Conservation (phyloP, 495 filamentous ascomycete species). For the Xylaria nigripes region DNA sequence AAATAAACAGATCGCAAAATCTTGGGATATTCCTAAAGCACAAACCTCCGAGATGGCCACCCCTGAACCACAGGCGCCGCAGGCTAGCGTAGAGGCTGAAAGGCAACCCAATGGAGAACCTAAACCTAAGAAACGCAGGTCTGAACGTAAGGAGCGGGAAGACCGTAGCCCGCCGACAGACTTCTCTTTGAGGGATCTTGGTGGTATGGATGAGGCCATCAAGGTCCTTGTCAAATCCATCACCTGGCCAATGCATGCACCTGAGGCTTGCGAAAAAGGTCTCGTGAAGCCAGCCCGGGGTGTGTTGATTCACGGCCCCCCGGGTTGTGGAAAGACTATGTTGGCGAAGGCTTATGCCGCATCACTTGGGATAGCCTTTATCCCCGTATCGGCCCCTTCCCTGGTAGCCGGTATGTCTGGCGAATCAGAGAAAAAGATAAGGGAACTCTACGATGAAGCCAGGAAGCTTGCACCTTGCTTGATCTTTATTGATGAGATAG, state of each 20-base stretch:
- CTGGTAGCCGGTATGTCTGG: conserved; percentile 92
- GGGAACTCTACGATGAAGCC: conserved; percentile 86
- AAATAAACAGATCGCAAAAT: conserved; percentile 60
- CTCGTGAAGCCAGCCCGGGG: conserved; percentile 76
- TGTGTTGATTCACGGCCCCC: conserved; percentile 84
- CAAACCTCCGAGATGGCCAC: conserved; percentile 11
- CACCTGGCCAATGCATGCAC: conserved; percentile 64
- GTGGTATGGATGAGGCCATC: conserved; percentile 75
- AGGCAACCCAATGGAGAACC: conserved; percentile 61
- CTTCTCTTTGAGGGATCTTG: conserved; percentile 70
- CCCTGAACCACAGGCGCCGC: neutral
- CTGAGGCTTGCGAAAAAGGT: conserved; percentile 49
- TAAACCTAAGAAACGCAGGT: conserved; percentile 56
- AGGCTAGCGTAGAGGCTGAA: conserved; percentile 17
- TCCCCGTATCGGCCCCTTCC: conserved; percentile 81
- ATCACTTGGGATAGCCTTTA: conserved; percentile 74
- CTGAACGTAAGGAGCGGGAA: conserved; percentile 23
- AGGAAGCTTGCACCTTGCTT: conserved; percentile 81
- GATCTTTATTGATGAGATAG: conserved; percentile 94
- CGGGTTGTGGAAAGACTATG: conserved; percentile 93
- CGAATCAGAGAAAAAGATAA: conserved; percentile 89
- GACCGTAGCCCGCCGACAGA: conserved; percentile 59
- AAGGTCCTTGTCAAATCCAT: conserved; percentile 70
- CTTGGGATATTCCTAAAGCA: conserved; percentile 21
- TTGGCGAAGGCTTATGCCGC: conserved; percentile 87